These are phyloP conservation scores for Yamadazyma phyllophila DNA, from an alignment of 805 yeast genomes.

Conservation along the genomic window DNA sequence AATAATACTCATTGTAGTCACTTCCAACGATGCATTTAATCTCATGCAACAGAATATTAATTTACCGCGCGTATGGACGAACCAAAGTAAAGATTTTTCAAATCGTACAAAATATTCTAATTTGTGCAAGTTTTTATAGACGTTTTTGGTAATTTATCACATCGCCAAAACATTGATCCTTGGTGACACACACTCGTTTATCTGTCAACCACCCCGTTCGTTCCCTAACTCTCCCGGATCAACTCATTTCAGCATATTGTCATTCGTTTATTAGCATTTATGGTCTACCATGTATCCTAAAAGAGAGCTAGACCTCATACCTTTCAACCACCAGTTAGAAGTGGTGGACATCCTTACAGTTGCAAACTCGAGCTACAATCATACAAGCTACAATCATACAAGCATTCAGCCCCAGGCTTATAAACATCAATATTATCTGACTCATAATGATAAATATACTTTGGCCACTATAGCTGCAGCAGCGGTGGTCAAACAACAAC, in stretches of 20 bases:
- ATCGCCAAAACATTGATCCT: not conserved
- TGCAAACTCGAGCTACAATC: conserved; percentile 1
- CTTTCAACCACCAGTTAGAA: conserved; percentile 31
- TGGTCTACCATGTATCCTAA: conserved; percentile 18
- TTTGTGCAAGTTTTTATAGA: not conserved
- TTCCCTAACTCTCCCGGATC: not conserved
- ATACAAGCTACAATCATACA: too few relatives aligned
- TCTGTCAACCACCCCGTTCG: not conserved
- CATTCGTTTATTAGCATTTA: conserved; percentile 8
- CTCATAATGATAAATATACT: conserved; percentile 21
- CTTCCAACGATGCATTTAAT: too few relatives aligned
- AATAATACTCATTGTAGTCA: too few relatives aligned
- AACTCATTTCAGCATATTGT: not conserved
- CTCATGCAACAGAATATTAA: not conserved
- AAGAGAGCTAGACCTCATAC: conserved; percentile 23
- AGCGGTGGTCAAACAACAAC: conserved; percentile 32
- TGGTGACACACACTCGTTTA: not conserved
- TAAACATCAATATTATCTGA: conserved; percentile 8
- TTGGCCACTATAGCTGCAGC: conserved; percentile 31
- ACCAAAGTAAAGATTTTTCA: conserved; percentile 6
- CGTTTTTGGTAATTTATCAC: not conserved
- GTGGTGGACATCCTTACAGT: conserved; percentile 16
- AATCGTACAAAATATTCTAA: not conserved
- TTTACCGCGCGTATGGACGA: conserved; percentile 7
- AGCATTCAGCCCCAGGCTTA: not conserved